phyloP scores from a whole-genome alignment of 2,329 filamentous ascomycete genomes.

The Davidsoniella australis region DNA sequence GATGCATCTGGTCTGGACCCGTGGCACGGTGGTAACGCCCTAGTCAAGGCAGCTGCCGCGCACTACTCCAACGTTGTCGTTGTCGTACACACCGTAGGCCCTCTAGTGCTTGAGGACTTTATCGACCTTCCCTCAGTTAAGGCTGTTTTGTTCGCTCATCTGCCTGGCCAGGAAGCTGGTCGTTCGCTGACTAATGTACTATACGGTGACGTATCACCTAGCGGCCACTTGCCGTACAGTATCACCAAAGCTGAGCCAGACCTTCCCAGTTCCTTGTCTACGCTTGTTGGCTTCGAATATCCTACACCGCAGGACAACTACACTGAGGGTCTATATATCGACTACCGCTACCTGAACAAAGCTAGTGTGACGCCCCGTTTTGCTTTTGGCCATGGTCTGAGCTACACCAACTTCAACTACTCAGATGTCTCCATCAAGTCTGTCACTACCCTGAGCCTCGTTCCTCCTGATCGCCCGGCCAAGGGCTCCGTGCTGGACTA shows the following conservation, averaged over 20 bases:
- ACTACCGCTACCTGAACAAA: conserved; percentile 82
- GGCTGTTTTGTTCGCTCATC: conserved; percentile 63
- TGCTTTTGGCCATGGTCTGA: conserved; percentile 74
- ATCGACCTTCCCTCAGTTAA: conserved; percentile 62
- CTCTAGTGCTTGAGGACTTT: conserved; percentile 65
- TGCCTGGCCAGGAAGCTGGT: conserved; percentile 77
- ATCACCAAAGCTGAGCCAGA: conserved; percentile 54
- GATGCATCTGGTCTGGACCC: conserved; percentile 43
- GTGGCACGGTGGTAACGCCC: conserved; percentile 62
- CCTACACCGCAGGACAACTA: conserved; percentile 68
- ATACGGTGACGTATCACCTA: conserved; percentile 58
- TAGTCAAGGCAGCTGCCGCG: conserved; percentile 54
- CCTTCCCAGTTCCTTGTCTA: conserved; percentile 44
- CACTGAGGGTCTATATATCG: conserved; percentile 61
- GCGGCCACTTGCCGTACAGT: conserved; percentile 75
- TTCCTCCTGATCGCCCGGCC: conserved; percentile 20
- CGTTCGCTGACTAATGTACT: conserved; percentile 65
- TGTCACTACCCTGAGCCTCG: conserved; percentile 25
- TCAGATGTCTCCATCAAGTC: conserved; percentile 30
- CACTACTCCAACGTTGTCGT: conserved; percentile 47
- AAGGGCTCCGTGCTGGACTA: conserved; percentile 29
- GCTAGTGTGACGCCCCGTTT: conserved; percentile 56
- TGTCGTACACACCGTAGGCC: conserved; percentile 71
- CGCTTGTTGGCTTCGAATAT: conserved; percentile 26
- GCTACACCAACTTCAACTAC: conserved; percentile 59